A percentile compares a stretch with the other conserved stretches of the same genome.
Conservation (phyloP, 2,329 filamentous ascomycete species). For the Botryotinia calthae region DNA sequence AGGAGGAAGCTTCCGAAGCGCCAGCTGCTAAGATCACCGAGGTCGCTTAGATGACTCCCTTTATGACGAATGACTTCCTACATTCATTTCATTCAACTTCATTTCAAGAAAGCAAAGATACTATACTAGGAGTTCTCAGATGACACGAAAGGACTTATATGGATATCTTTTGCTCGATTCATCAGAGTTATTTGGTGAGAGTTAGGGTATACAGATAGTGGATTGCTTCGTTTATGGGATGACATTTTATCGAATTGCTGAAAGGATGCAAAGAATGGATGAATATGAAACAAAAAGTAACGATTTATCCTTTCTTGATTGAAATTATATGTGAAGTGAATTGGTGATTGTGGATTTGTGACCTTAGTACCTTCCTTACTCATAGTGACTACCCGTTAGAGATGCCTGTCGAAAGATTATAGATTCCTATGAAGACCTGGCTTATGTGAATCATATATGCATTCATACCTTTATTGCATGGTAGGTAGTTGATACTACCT, state of each 20-base stretch:
- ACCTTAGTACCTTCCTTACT: no score
- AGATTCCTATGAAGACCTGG: neutral
- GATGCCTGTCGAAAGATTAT: neutral
- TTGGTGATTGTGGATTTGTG: neutral
- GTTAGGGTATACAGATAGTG: conserved; percentile 1
- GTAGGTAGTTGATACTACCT: neutral
- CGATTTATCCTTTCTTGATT: neutral
- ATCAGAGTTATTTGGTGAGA: neutral
- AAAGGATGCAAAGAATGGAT: neutral
- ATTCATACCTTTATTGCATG: neutral
- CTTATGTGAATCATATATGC: neutral
- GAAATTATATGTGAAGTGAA: neutral
- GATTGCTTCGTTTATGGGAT: neutral
- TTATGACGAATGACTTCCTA: neutral
- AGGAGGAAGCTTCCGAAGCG: conserved; percentile 46
- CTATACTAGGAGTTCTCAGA: conserved; percentile 3
- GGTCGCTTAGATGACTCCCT: conserved; percentile 32
- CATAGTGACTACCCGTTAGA: neutral
- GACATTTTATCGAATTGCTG: neutral
- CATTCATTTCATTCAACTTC: neutral
- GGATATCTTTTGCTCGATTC: conserved; percentile 2
- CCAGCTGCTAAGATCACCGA: conserved; percentile 41
- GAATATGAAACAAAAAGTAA: conserved; percentile 10
- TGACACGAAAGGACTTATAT: neutral
- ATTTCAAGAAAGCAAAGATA: conserved; percentile 11